phyloP scores from a whole-genome alignment of 768 basidiomycete genomes.

The Amanita pseudoporphyria region DNA sequence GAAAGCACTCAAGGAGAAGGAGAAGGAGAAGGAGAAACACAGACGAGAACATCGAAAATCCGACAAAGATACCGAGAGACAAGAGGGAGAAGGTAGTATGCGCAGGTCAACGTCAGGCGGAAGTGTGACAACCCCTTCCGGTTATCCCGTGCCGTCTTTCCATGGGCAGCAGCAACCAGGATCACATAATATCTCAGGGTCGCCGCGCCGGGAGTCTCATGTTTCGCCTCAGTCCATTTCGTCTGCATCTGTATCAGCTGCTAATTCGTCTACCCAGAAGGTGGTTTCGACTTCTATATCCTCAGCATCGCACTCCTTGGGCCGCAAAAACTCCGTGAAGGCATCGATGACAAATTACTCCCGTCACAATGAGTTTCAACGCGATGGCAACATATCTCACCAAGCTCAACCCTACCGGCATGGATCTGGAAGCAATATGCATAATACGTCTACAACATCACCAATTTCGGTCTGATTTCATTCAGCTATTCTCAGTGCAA shows the following conservation, averaged over 20 bases:
- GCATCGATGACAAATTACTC: background rate
- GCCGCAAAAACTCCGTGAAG: conserved; percentile 1
- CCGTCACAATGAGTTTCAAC: background rate
- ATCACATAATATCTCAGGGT: background rate
- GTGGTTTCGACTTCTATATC: background rate
- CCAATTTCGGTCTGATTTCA: conserved; percentile 2
- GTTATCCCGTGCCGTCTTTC: background rate
- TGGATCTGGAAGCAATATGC: conserved; percentile 5
- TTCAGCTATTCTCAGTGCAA: conserved; percentile 1
- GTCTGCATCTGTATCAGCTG: conserved; percentile 3
- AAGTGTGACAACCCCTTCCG: background rate
- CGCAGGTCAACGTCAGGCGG: background rate
- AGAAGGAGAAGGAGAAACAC: conserved; percentile 8
- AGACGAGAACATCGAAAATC: conserved; percentile 19
- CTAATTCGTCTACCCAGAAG: conserved; percentile 1
- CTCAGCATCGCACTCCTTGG: background rate
- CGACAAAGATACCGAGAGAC: conserved; percentile 17
- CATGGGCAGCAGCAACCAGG: background rate
- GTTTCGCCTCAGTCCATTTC: background rate
- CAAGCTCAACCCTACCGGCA: background rate
- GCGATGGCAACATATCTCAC: conserved; percentile 1
- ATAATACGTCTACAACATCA: conserved; percentile 1
- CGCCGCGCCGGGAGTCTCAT: conserved; percentile 2
- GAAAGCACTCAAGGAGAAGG: conserved; percentile 16
- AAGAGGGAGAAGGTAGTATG: conserved; percentile 10